phyloP scores from a whole-genome alignment of 1,139 yeast genomes.

The Eremothecium sinecaudum region DNA sequence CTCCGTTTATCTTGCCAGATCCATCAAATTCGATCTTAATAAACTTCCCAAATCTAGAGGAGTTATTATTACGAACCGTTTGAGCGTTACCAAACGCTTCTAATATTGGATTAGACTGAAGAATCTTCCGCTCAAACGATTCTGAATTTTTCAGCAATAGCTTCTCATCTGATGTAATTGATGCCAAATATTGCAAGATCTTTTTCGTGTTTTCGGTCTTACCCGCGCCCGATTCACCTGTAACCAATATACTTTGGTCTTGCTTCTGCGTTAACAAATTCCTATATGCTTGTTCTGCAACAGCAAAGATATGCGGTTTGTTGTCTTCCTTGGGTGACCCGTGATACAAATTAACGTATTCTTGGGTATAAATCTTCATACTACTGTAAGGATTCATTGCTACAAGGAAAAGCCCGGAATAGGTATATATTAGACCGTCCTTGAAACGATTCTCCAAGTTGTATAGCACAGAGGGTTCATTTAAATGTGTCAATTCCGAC shows the following conservation, averaged over 20 bases:
- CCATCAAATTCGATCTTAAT: slow-evolving; percentile 72
- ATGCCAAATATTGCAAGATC: slow-evolving; percentile 83
- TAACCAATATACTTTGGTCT: slow-evolving; percentile 85
- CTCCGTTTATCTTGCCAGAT: slow-evolving; percentile 67
- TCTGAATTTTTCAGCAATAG: slow-evolving; percentile 12
- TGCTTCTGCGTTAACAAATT: slow-evolving; percentile 60
- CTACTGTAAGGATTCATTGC: slow-evolving; percentile 88
- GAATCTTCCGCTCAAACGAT: slow-evolving; percentile 69
- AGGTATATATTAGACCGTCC: slow-evolving; percentile 70
- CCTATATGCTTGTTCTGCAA: slow-evolving; percentile 79
- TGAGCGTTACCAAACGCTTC: slow-evolving; percentile 98
- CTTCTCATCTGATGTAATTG: slow-evolving; percentile 44
- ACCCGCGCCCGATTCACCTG: slow-evolving; percentile 99
- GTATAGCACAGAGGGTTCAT: slow-evolving; percentile 88
- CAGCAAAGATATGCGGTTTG: slow-evolving; percentile 85
- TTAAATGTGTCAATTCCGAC: slow-evolving; percentile 90
- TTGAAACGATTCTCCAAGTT: slow-evolving; percentile 75
- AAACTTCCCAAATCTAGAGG: slow-evolving; percentile 95
- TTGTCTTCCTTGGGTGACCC: slow-evolving; percentile 37
- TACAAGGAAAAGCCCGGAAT: slow-evolving; percentile 81
- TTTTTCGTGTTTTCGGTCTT: slow-evolving; percentile 97
- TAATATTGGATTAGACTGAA: slow-evolving; percentile 89
- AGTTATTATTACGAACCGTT: slow-evolving; percentile 86
- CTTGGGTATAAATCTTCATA: slow-evolving; percentile 63
- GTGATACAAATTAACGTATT: slow-evolving; percentile 46